Percentiles rank a stretch among this genome's conserved stretches.
phyloP scores from a whole-genome alignment of 2,329 filamentous ascomycete species.

The Arthrinium phaeospermum region DNA sequence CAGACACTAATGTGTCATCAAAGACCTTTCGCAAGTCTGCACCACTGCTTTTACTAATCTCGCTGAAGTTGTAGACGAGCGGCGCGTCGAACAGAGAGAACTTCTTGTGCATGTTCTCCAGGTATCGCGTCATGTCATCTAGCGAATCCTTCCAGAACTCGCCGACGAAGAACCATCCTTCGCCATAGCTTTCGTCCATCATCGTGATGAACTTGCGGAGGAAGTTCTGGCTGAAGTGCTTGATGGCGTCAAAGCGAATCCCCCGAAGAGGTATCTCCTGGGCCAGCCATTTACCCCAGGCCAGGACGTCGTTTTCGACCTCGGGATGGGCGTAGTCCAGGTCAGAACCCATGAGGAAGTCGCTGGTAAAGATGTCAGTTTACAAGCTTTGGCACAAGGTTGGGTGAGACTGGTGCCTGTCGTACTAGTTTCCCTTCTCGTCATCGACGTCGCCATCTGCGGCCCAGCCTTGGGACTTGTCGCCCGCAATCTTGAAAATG shows the following conservation, averaged over 20 bases:
- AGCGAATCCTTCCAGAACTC: constrained; percentile 72
- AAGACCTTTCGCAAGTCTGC: constrained; percentile 68
- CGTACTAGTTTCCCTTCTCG: constrained; percentile 56
- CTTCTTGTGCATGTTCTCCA: constrained; percentile 62
- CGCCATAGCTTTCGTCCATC: constrained; percentile 41
- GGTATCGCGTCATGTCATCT: constrained; percentile 60
- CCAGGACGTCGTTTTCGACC: constrained; percentile 36
- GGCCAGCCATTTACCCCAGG: constrained; percentile 38
- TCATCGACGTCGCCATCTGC: constrained; percentile 56
- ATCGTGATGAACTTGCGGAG: constrained; percentile 36
- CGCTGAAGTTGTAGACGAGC: constrained; percentile 69
- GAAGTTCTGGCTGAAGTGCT: constrained; percentile 42
- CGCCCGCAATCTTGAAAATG: constrained; percentile 67
- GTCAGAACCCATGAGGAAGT: constrained; percentile 41
- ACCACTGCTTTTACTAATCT: constrained; percentile 59
- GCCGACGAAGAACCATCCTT: constrained; percentile 68
- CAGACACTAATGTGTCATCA: constrained; percentile 60
- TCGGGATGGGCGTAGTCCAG: constrained; percentile 39
- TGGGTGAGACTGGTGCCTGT: not conserved
- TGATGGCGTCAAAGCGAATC: constrained; percentile 42
- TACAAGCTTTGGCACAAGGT: not conserved
- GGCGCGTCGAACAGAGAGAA: constrained; percentile 71
- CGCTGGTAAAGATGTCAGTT: constrained; percentile 33
- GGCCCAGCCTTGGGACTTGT: constrained; percentile 74
- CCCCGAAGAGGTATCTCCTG: constrained; percentile 38